These are phyloP conservation scores for Berberis thunbergii DNA, from an alignment of 164 flowering plant genomes.

Conservation along the genomic window DNA sequence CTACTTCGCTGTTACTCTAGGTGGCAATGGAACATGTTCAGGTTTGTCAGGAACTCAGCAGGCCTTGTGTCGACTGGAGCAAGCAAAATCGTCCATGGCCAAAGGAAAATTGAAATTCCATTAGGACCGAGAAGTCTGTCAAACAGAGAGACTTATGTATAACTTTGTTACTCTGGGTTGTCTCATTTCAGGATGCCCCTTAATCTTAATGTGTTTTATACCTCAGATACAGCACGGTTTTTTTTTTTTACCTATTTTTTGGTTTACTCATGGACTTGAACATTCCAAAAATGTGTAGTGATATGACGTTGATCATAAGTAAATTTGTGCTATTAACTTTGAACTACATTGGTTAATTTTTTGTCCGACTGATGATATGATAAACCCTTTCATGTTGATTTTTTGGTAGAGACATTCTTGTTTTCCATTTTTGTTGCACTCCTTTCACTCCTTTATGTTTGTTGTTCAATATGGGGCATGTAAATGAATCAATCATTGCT, in stretches of 20 bases:
- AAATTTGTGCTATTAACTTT: too few species aligned
- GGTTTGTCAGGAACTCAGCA: constrained; percentile 40
- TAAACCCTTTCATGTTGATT: too few species aligned
- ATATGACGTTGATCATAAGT: too few species aligned
- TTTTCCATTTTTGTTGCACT: too few species aligned
- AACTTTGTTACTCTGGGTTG: constrained; percentile 3
- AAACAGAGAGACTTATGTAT: background rate
- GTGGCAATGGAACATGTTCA: constrained; percentile 33
- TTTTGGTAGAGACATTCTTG: too few species aligned
- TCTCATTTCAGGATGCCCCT: constrained; percentile 2
- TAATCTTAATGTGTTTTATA: constrained; percentile 3
- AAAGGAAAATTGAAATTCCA: constrained; percentile 43
- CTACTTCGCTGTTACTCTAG: constrained; percentile 73
- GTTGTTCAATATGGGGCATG: too few species aligned
- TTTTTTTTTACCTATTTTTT: background rate
- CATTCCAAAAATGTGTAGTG: too few species aligned
- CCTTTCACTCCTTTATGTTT: too few species aligned
- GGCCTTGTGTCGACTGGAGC: constrained; percentile 40
- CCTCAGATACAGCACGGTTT: constrained; percentile 3
- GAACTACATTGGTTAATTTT: too few species aligned
- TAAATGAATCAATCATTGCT: too few species aligned
- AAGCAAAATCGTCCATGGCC: constrained; percentile 31
- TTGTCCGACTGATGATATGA: too few species aligned
- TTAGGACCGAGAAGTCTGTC: constrained; percentile 8
- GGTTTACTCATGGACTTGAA: background rate